Base-by-base conservation (phyloP, 108 stramenopile species). In the Hondaea fermentalgiana region DNA sequence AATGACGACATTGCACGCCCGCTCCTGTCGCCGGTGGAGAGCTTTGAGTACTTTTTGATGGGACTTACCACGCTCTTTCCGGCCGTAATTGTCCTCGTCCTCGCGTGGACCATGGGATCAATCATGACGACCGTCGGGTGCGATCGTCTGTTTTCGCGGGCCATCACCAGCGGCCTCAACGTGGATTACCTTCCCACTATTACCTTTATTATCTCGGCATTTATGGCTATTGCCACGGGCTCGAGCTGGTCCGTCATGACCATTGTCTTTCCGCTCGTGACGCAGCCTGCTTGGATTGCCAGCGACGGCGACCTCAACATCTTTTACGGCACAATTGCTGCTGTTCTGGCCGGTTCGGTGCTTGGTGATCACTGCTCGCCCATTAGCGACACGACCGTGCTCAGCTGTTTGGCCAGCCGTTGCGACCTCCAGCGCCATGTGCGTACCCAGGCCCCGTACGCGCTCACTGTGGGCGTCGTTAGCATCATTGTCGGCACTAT, bases 161-260 rank as follows among this genome's bases (percentile, higher is more conserved):
- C 49, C n/a, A 90, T 93, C 76, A 92, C 94, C 58, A 90, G 88
- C 14, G 92, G 89, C 42, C 72, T 94, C 58, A 76, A 91, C 45
- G 87, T 91, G 49, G 44, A 89, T 47, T 72, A 87, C 57, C 91
- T 96, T 19, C 95, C 95, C 4, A 94, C 94, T 12, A 64, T 95
- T 14, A 91, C 93, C 45, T 96, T 96, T 58, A 5, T 92, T 16
- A 93, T 95, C 88, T 91, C 94, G 12, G 76, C 92, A 53, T 71
- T 95, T 87, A 94, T 95, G 92, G 95, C 95, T 0, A 89, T 95
- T 58, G 93, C 95, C 4, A 95, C 91, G 21, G 95, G 95, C 72
- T 92, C 95, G 17, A 92, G 91, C 25, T 96, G 95, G 95, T 94
- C 93, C 59, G 94, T 93, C 3, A 96, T 96, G 95, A 92, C 92